Evolutionary conservation across 768 basidiomycete genomes (phyloP).

Genomic region (Trametes gibbosa): DNA sequence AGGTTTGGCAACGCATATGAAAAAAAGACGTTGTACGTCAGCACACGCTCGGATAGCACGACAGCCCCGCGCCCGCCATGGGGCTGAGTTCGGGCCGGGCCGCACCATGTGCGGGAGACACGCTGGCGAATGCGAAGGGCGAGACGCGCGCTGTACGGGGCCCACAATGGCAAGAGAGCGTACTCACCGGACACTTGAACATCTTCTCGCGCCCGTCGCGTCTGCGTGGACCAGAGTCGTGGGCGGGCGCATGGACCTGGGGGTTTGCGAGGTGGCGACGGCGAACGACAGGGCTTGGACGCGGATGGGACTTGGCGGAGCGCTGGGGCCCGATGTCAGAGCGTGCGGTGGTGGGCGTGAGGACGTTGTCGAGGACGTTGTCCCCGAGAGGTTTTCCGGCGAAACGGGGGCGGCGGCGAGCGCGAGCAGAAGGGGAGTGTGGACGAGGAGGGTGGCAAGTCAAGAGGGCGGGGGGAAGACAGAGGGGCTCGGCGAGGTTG

Average conservation of each 20-base stretch:
- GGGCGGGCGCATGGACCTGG: neutral
- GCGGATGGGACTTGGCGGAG: neutral
- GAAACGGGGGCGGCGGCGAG: neutral
- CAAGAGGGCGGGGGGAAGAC: conserved; percentile 26
- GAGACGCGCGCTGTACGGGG: neutral
- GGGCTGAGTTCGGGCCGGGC: neutral
- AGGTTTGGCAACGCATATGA: neutral
- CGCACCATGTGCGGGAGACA: too few species aligned
- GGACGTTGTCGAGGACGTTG: neutral
- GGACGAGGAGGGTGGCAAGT: conserved; percentile 10
- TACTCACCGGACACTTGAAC: conserved; percentile 49
- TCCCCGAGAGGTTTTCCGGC: neutral
- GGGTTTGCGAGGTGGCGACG: conserved; percentile 11
- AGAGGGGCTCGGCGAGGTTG: conserved; percentile 18
- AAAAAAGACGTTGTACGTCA: neutral
- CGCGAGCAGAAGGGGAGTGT: conserved; percentile 1
- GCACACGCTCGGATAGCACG: neutral
- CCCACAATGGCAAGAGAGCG: neutral
- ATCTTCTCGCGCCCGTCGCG: conserved; percentile 39
- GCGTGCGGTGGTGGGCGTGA: neutral
- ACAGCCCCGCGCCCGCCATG: neutral
- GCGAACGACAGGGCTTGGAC: conserved; percentile 8
- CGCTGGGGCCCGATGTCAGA: conserved; percentile 1
- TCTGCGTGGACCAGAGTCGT: neutral
- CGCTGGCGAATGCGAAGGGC: too few species aligned